Conservation (phyloP, 2,329 filamentous ascomycete species). For the Chaetomiaceae sp. region DNA sequence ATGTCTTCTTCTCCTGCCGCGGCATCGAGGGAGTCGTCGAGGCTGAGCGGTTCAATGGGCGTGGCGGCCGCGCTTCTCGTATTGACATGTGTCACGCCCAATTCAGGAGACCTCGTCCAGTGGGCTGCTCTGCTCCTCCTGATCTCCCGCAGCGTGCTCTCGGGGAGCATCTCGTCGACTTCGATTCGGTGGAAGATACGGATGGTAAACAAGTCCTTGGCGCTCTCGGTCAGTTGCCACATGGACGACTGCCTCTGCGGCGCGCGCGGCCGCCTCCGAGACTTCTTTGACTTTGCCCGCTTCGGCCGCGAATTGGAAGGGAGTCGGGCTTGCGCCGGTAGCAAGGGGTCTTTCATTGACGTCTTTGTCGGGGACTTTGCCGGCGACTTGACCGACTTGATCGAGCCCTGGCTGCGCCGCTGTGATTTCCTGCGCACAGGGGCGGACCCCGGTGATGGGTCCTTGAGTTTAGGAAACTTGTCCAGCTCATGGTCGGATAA, state of each 20-base stretch:
- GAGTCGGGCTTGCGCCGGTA: conserved; percentile 27
- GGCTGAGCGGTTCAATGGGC: conserved; percentile 47
- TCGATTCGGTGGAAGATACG: conserved; percentile 53
- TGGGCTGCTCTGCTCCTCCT: conserved; percentile 38
- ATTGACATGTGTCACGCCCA: conserved; percentile 27
- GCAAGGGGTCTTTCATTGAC: conserved; percentile 23
- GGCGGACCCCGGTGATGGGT: conserved; percentile 8
- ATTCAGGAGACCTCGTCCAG: conserved; percentile 16
- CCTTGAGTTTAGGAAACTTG: conserved; percentile 16
- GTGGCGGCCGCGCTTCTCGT: conserved; percentile 33
- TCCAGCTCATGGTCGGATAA: conserved; percentile 20
- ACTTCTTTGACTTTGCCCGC: conserved; percentile 41
- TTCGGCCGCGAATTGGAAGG: conserved; percentile 36
- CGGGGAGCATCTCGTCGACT: conserved; percentile 56
- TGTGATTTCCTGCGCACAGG: conserved; percentile 23
- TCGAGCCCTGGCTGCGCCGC: conserved; percentile 24
- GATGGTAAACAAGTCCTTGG: conserved; percentile 53
- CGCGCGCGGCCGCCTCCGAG: conserved; percentile 26
- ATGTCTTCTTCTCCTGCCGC: conserved; percentile 40
- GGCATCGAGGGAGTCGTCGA: conserved; percentile 41
- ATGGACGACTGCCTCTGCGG: conserved; percentile 35
- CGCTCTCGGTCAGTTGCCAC: conserved; percentile 53
- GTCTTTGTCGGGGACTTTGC: conserved; percentile 26
- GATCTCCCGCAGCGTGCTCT: conserved; percentile 46
- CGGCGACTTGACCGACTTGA: conserved; percentile 23